phyloP scores from a whole-genome alignment of 768 basidiomycete species.

The Pholiota molesta region DNA sequence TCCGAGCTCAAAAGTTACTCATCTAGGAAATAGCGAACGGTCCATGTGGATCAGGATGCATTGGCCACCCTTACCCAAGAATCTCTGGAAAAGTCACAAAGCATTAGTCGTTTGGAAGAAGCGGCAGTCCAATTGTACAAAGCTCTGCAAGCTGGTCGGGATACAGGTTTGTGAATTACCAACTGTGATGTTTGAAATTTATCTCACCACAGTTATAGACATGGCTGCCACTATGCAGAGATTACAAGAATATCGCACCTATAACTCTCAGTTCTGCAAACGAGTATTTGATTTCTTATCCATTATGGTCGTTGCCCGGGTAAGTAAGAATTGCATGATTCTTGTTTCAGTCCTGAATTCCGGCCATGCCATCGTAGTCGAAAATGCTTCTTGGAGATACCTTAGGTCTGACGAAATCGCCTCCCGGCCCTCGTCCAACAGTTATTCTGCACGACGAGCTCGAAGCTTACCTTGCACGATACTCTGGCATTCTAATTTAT shows the following conservation, averaged over 20 bases:
- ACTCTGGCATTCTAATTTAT: slow-evolving; percentile 89
- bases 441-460: slow-evolving; percentile 70
- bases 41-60: slow-evolving; percentile 84
- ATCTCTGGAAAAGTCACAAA: slow-evolving; percentile 77
- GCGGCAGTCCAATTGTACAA: slow-evolving; percentile 93
- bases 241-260: slow-evolving; percentile 85
- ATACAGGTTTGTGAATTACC: slow-evolving; percentile 62
- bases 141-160: slow-evolving; percentile 86
- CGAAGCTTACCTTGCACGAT: slow-evolving; percentile 84
- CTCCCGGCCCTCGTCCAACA: slow-evolving; percentile 45
- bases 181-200: not conserved
- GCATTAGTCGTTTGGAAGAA: slow-evolving; percentile 79
- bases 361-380: slow-evolving; percentile 42
- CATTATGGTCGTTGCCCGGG: slow-evolving; percentile 92
- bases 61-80: slow-evolving; percentile 84
- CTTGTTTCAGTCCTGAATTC: not conserved
- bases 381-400: slow-evolving; percentile 69
- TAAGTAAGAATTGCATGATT: slow-evolving; percentile 30
- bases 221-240: slow-evolving; percentile 98
- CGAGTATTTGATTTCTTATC: slow-evolving; percentile 86
- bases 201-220: slow-evolving; percentile 44
- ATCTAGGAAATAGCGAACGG: slow-evolving; percentile 69
- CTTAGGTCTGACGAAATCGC: slow-evolving; percentile 51
- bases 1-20: not conserved
- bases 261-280: slow-evolving; percentile 93